phyloP scores from a whole-genome alignment of 768 basidiomycete genomes.

The Xerocomus brunneocitrinus region DNA sequence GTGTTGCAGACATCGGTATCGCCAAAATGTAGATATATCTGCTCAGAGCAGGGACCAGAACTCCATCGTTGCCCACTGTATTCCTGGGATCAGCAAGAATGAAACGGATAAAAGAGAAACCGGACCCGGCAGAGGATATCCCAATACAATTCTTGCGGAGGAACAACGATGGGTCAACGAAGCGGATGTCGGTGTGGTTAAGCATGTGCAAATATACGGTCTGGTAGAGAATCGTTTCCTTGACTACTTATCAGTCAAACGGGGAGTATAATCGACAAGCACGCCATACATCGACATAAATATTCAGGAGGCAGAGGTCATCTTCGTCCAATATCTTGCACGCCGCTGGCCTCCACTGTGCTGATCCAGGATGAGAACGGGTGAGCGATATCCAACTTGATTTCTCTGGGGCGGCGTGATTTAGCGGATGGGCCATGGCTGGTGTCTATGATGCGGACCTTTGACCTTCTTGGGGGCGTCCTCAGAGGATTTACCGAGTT shows the following conservation, averaged over 20 bases:
- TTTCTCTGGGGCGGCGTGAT: constrained; percentile 46
- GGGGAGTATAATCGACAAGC: neutral
- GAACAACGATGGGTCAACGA: constrained; percentile 70
- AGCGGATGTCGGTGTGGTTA: constrained; percentile 77
- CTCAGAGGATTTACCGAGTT: constrained; percentile 36
- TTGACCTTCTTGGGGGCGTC: constrained; percentile 51
- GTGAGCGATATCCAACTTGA: constrained; percentile 65
- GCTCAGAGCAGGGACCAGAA: constrained; percentile 48
- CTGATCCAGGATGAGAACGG: constrained; percentile 44
- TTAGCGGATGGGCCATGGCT: neutral
- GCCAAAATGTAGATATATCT: constrained; percentile 70
- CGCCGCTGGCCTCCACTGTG: constrained; percentile 69
- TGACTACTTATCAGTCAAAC: constrained; percentile 14
- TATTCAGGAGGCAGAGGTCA: constrained; percentile 60
- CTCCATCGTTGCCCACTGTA: constrained; percentile 59
- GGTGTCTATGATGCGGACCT: constrained; percentile 37
- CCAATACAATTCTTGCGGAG: constrained; percentile 71
- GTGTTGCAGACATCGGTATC: constrained; percentile 60
- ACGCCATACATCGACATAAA: constrained; percentile 66
- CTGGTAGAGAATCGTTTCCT: constrained; percentile 73
- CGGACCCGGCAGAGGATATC: constrained; percentile 60
- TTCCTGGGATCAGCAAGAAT: constrained; percentile 6
- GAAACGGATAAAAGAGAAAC: constrained; percentile 4
- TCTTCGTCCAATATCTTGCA: constrained; percentile 69
- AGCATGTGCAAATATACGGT: constrained; percentile 69